Evolutionary conservation across 2,329 filamentous ascomycete species (phyloP), one percentile per base, ranked within the genome.

Genomic region (Aureobasidium sp.): DNA sequence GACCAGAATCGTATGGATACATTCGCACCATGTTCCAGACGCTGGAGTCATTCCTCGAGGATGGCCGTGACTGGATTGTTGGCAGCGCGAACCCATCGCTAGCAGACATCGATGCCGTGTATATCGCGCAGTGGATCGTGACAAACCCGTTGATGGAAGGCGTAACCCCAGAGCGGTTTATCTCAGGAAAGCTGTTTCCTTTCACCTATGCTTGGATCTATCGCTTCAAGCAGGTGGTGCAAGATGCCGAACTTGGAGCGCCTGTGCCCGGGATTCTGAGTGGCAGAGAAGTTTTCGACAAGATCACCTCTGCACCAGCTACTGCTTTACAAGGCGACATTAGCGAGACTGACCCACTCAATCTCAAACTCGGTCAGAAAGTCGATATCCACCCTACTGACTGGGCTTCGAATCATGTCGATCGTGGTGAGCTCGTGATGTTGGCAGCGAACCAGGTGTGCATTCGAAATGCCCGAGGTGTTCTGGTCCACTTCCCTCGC

Each of bases 61-160:
- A 90, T 73, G 85, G 83, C 19, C 78, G 87, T 58, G 70, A 80
- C 2, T 91, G 86, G 87, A 73, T 90, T 12, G 72, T 86, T 14
- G 78, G 75, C 14, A 81, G 78, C 0, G 68, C 78, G 2, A 70
- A 72, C 17, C 83, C 85, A 1, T 79, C 77, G 1, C 71, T 89
- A 64, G 85, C 82, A 4, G 88, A 91, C 71, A 84, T 91, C 63
- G 85, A 91, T 39, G 58, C 58, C 19, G 58, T 60, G 6, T 60
- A 40, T n/a, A 52, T 60, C 22, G 33, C 31, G n/a, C 50, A 59
- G 24, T 52, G 35, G 52, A 15, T 49, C 22, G 42, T 39, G 5
- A 57, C 40, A 11, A 22, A 47, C 14, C 53, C 53, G 14, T 24
- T 44, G 27, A 57, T 79, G 80, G 12, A 57, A 35, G 40, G 53